Percentiles rank a stretch among this genome's conserved stretches.
These are phyloP conservation scores for Monosporascus sp. DNA, from an alignment of 2,329 filamentous ascomycete species.

Conservation along the genomic window DNA sequence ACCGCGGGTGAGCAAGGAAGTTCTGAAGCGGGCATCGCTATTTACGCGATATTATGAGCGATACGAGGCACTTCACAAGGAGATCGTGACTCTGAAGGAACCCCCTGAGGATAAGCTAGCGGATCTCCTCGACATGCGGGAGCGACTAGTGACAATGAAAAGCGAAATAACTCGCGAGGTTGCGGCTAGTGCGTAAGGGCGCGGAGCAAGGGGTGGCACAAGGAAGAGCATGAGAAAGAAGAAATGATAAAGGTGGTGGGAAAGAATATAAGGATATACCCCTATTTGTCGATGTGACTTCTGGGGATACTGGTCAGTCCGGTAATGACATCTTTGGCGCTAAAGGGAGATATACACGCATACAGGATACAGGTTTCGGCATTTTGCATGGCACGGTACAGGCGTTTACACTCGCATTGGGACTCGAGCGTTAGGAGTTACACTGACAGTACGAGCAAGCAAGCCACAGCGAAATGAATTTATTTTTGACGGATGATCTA, in stretches of 20 bases:
- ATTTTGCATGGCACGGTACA: too few species aligned
- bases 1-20: slow-evolving; percentile 38
- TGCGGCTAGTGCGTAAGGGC: slow-evolving; percentile 21
- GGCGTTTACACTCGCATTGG: too few species aligned
- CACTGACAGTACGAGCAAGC: too few species aligned
- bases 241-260: neutral
- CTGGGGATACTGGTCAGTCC: neutral
- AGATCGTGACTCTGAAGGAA: slow-evolving; percentile 46
- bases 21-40: slow-evolving; percentile 47
- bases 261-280: neutral
- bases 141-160: slow-evolving; percentile 53
- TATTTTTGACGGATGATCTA: too few species aligned
- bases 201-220: neutral
- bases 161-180: slow-evolving; percentile 49
- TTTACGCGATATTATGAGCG: slow-evolving; percentile 54
- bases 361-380: too few species aligned
- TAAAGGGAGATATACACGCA: too few species aligned
- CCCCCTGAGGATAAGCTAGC: slow-evolving; percentile 48
- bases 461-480: too few species aligned
- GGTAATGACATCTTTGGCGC: too few species aligned
- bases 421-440: too few species aligned
- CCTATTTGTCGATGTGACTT: neutral
- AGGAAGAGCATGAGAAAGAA: neutral
- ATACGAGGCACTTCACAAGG: slow-evolving; percentile 52
- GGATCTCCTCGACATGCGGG: slow-evolving; percentile 50